These are phyloP conservation scores for Durotheca rogersii DNA, from an alignment of 495 filamentous ascomycete species.

Conservation along the genomic window DNA sequence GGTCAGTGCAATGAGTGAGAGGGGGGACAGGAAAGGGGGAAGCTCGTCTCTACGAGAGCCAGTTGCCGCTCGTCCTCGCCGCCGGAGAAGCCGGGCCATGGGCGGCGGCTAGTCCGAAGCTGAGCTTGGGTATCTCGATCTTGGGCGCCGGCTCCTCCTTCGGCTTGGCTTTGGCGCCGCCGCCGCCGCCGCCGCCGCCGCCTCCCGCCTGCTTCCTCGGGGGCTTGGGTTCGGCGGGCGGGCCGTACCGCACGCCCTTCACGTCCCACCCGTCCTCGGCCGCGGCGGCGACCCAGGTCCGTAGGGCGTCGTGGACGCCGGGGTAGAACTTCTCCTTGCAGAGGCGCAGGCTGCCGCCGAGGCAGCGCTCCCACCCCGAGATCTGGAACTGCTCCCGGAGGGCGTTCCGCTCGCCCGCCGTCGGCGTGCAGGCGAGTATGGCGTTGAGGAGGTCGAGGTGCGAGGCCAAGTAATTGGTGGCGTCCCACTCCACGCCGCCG, in stretches of 20 bases:
- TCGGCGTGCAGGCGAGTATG: slow-evolving; percentile 79
- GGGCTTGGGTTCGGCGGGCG: slow-evolving; percentile 50
- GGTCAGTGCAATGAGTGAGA: slow-evolving; percentile 5
- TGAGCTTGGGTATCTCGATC: slow-evolving; percentile 59
- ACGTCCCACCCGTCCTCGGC: slow-evolving; percentile 86
- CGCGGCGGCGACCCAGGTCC: slow-evolving; percentile 87
- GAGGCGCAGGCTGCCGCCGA: slow-evolving; percentile 78
- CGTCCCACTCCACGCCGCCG: slow-evolving; percentile 98
- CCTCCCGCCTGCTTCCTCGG: slow-evolving; percentile 47
- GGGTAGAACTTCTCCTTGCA: slow-evolving; percentile 98
- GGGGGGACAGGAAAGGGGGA: no score
- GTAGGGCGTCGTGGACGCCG: slow-evolving; percentile 81
- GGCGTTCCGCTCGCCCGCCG: slow-evolving; percentile 68
- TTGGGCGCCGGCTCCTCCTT: slow-evolving; percentile 47
- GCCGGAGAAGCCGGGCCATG: slow-evolving; percentile 18
- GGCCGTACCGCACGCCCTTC: slow-evolving; percentile 70
- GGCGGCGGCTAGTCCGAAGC: slow-evolving; percentile 38
- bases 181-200: slow-evolving; percentile 25
- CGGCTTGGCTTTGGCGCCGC: slow-evolving; percentile 35
- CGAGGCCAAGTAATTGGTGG: slow-evolving; percentile 89
- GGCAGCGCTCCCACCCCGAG: slow-evolving; percentile 87
- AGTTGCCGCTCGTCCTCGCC: slow-evolving; percentile 32
- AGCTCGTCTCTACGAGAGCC: slow-evolving; percentile 39
- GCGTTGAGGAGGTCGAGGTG: slow-evolving; percentile 94
- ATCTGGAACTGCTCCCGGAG: slow-evolving; percentile 75